Conservation (phyloP, 495 filamentous ascomycete genomes). For the Letharia columbiana region DNA sequence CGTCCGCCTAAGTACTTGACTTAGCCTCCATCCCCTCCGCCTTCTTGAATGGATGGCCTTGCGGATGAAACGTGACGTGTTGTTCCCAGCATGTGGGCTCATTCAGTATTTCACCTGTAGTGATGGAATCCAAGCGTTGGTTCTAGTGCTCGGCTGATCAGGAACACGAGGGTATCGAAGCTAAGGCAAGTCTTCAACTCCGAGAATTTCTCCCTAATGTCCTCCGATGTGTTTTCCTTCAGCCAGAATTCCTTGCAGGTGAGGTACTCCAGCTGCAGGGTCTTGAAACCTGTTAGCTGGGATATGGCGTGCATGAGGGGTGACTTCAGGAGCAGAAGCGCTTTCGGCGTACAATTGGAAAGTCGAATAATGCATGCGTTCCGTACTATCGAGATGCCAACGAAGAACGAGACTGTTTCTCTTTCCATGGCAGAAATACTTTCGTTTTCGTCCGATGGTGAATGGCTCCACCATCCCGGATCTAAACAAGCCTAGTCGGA, state of each 20-base stretch:
- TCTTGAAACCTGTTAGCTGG: neutral
- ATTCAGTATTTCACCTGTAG: neutral
- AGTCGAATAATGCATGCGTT: neutral
- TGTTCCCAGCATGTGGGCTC: neutral
- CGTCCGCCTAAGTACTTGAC: neutral
- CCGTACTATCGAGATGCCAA: neutral
- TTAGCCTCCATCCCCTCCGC: neutral
- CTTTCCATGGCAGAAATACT: neutral
- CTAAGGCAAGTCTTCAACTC: neutral
- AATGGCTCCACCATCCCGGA: too few species aligned
- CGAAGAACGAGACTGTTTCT: neutral
- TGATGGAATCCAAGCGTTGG: neutral
- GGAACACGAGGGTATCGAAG: neutral
- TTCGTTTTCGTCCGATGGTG: neutral
- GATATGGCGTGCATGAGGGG: neutral
- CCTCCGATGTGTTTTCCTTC: neutral
- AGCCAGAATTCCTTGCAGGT: neutral
- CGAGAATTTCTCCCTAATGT: neutral
- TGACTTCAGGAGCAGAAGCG: neutral
- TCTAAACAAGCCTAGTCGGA: too few species aligned
- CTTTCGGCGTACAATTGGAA: neutral
- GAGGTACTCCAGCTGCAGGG: neutral
- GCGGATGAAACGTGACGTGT: neutral
- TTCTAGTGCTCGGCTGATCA: neutral
- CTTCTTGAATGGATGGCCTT: neutral